Evolutionary conservation across 2,329 filamentous ascomycete genomes (phyloP).

Genomic region (Penicillium brasilianum): DNA sequence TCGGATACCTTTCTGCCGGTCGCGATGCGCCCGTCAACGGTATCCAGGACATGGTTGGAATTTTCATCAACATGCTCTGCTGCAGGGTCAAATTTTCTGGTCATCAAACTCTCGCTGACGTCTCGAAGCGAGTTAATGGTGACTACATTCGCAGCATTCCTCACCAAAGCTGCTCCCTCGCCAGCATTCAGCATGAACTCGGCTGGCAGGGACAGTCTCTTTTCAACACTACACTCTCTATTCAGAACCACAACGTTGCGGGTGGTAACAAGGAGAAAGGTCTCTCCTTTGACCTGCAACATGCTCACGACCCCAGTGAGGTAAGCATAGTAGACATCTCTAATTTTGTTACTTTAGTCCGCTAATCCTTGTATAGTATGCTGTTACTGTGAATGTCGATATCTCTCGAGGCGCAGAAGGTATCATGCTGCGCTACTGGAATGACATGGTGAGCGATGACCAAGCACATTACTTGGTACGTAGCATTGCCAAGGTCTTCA

Average conservation of each 20-base stretch:
- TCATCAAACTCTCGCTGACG: slow-evolving; percentile 44
- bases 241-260: slow-evolving; percentile 42
- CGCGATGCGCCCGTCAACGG: slow-evolving; percentile 53
- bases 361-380: slow-evolving; percentile 38
- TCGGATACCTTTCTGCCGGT: slow-evolving; percentile 49
- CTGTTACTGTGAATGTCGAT: slow-evolving; percentile 47
- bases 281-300: slow-evolving; percentile 39
- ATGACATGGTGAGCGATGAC: slow-evolving; percentile 43
- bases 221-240: slow-evolving; percentile 51
- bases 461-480: slow-evolving; percentile 39
- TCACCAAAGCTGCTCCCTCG: slow-evolving; percentile 57
- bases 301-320: slow-evolving; percentile 46
- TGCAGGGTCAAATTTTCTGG: slow-evolving; percentile 51
- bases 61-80: slow-evolving; percentile 62
- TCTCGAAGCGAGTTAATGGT: slow-evolving; percentile 52
- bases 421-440: slow-evolving; percentile 48
- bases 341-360: background rate
- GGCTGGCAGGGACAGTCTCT: slow-evolving; percentile 42
- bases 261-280: slow-evolving; percentile 31
- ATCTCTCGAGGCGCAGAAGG: slow-evolving; percentile 43
- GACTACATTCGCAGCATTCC: slow-evolving; percentile 54
- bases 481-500: slow-evolving; percentile 40
- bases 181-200: slow-evolving; percentile 53
- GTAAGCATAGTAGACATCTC: slow-evolving; percentile 28
- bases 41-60: slow-evolving; percentile 54